These are phyloP conservation scores for Parmelia sp. DNA, from an alignment of 495 filamentous ascomycete genomes.

Conservation along the genomic window DNA sequence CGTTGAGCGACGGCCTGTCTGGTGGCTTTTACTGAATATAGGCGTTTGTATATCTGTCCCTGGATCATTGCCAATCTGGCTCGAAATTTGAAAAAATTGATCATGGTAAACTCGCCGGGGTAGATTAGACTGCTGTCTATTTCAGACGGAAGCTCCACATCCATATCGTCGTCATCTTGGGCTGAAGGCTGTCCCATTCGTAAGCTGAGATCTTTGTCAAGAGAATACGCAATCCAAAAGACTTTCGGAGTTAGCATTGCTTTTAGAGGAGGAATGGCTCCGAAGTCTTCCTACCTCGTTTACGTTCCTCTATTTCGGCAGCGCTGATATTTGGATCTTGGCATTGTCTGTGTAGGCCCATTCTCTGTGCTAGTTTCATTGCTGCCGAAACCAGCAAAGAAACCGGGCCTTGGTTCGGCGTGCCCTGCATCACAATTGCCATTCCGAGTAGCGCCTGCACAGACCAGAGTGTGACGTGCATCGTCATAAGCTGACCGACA, in stretches of 20 bases:
- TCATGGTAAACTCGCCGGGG: neutral
- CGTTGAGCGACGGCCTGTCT: neutral
- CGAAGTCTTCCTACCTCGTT: too few species aligned
- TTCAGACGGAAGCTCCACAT: neutral
- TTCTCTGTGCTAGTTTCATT: neutral
- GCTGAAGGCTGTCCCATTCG: neutral
- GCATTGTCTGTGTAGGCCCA: neutral
- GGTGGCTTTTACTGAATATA: neutral
- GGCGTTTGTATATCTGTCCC: neutral
- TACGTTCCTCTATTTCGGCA: neutral
- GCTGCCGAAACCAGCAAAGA: neutral
- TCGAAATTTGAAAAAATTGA: neutral
- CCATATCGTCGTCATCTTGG: neutral
- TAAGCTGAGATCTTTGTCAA: neutral
- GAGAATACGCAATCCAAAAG: neutral
- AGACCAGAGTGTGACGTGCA: neutral
- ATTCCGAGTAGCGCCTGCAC: neutral
- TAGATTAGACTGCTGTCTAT: neutral
- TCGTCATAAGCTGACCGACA: conserved; percentile 1
- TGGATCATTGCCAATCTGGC: neutral
- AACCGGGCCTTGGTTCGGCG: neutral
- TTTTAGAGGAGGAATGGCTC: too few species aligned
- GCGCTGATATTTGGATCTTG: neutral
- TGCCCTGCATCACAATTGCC: neutral
- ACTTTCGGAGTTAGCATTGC: too few species aligned